phyloP scores from a whole-genome alignment of 345 rosid genomes.

The Fremontodendron californicum region DNA sequence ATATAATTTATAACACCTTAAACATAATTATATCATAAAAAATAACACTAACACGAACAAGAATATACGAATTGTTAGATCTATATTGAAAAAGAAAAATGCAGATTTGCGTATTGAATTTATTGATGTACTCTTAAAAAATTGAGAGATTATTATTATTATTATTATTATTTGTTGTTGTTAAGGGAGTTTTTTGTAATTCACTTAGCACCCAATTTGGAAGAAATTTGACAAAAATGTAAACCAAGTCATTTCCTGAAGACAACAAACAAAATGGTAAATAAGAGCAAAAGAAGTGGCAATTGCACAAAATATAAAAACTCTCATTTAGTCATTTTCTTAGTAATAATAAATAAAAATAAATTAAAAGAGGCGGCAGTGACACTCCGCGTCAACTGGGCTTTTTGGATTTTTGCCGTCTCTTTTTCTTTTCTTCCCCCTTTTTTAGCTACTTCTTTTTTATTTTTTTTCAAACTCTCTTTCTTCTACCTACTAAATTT shows the following conservation, averaged over 20 bases:
- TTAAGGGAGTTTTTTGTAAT: no score
- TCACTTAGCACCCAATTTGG: neutral
- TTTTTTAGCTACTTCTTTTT: no score
- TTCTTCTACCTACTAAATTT: neutral
- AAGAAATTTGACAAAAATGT: neutral
- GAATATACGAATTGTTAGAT: no score
- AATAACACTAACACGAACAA: no score
- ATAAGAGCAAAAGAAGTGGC: neutral
- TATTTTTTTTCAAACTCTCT: neutral
- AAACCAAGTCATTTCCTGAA: neutral
- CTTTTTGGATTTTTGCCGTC: constrained; percentile 24
- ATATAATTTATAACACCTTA: no score
- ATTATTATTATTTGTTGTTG: no score
- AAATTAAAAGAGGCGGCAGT: constrained; percentile 19
- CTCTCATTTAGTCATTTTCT: neutral
- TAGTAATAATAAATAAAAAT: no score
- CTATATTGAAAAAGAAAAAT: no score
- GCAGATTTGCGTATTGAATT: no score
- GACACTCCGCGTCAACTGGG: constrained; percentile 46
- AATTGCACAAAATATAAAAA: neutral
- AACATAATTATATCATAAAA: no score
- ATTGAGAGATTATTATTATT: no score
- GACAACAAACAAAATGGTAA: neutral
- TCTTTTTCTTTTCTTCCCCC: neutral
- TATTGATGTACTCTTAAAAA: no score